Conservation (phyloP, 2,329 filamentous ascomycete genomes). For the Bipolaris sorokiniana region DNA sequence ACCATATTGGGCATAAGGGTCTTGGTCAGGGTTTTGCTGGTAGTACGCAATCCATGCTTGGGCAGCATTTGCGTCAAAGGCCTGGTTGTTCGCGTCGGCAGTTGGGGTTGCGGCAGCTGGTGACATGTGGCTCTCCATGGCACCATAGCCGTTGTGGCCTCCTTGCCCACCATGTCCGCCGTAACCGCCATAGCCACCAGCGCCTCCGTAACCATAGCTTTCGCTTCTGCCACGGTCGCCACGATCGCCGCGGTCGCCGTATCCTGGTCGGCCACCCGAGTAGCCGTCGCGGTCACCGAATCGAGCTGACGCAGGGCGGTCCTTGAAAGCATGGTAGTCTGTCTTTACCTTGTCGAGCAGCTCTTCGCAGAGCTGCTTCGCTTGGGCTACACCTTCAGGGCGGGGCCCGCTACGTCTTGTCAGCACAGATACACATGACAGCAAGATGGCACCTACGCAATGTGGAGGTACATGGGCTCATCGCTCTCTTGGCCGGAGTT, state of each 20-base stretch:
- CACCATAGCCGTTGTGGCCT: slow-evolving; percentile 38
- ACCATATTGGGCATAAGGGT: slow-evolving; percentile 90
- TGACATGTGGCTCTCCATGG: slow-evolving; percentile 35
- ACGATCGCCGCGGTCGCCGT: slow-evolving; percentile 51
- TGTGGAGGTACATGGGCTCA: slow-evolving; percentile 95
- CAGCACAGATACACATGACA: slow-evolving; percentile 16
- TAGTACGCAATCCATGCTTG: slow-evolving; percentile 75
- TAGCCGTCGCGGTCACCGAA: slow-evolving; percentile 52
- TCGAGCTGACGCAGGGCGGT: slow-evolving; percentile 61
- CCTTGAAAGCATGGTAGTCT: slow-evolving; percentile 89
- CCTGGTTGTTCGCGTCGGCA: slow-evolving; percentile 49
- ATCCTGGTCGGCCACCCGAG: slow-evolving; percentile 45
- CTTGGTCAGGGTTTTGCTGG: slow-evolving; percentile 73
- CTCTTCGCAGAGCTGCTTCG: slow-evolving; percentile 87
- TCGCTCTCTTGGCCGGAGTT: slow-evolving; percentile 90
- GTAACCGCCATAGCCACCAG: slow-evolving; percentile 49
- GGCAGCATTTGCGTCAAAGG: slow-evolving; percentile 75
- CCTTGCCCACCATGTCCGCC: slow-evolving; percentile 45
- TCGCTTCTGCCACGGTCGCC: slow-evolving; percentile 49
- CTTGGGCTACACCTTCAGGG: slow-evolving; percentile 80
- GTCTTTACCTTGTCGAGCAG: slow-evolving; percentile 84
- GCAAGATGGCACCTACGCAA: slow-evolving; percentile 68
- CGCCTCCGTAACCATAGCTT: slow-evolving; percentile 47
- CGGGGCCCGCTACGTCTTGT: slow-evolving; percentile 74
- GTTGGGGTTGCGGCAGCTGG: slow-evolving; percentile 45